Evolutionary conservation across 2,329 filamentous ascomycete genomes (phyloP).

Genomic region (Alternaria ventricosa): DNA sequence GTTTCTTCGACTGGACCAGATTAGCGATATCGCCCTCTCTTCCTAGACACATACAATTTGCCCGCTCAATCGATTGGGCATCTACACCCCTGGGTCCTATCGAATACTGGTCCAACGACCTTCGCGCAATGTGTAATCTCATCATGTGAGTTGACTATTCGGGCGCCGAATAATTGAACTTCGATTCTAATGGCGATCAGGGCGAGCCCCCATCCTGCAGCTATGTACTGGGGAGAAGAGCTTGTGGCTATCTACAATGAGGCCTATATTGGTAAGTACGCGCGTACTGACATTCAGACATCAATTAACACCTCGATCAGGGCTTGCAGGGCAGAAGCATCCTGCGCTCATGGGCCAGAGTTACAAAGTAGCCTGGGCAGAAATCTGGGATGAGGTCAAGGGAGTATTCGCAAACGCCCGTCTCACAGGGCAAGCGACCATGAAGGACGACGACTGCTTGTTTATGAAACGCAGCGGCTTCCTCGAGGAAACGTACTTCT

Average conservation of each 20-base stretch:
- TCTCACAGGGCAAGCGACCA: slow-evolving; percentile 75
- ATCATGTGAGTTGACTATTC: slow-evolving; percentile 63
- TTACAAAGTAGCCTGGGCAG: slow-evolving; percentile 72
- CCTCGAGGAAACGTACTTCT: slow-evolving; percentile 81
- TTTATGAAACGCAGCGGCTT: slow-evolving; percentile 74
- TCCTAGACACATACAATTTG: slow-evolving; percentile 75
- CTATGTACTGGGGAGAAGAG: slow-evolving; percentile 81
- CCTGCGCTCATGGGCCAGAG: slow-evolving; percentile 75
- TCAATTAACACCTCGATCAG: slow-evolving; percentile 17
- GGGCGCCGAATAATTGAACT: not conserved
- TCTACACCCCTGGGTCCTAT: slow-evolving; percentile 77
- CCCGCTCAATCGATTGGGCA: slow-evolving; percentile 75
- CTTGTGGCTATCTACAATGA: slow-evolving; percentile 75
- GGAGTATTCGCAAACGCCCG: slow-evolving; percentile 72
- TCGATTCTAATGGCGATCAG: slow-evolving; percentile 21
- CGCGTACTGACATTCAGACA: not conserved
- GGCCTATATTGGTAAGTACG: slow-evolving; percentile 59
- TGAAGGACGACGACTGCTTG: slow-evolving; percentile 82
- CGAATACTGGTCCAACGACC: slow-evolving; percentile 72
- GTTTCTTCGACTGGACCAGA: slow-evolving; percentile 83
- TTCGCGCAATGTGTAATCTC: slow-evolving; percentile 80
- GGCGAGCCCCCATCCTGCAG: slow-evolving; percentile 61
- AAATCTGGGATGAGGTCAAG: slow-evolving; percentile 76
- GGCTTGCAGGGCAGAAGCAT: slow-evolving; percentile 78
- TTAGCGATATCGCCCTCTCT: slow-evolving; percentile 69